Evolutionary conservation across 768 basidiomycete species (phyloP), one percentile per base, ranked within the genome.

Genomic region (Rubroboletus pulcherrimus): DNA sequence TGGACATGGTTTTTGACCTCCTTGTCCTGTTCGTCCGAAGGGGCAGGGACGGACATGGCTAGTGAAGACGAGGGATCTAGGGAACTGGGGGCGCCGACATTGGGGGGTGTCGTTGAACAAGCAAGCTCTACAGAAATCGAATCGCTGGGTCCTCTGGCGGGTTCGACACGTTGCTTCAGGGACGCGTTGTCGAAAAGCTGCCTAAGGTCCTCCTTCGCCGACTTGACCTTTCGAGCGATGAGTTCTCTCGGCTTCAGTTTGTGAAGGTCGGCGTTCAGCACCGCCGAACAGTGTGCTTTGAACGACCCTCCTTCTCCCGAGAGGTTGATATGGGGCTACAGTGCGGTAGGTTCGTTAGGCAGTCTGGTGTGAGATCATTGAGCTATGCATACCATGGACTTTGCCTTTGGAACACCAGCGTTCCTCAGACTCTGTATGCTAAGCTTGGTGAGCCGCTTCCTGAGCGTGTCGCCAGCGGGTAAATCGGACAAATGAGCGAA

Each of bases 141-240:
- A 31, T 41, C n/a, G 12, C 11, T 11, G 12, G 15, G 14, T 4
- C 5, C 10, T 8, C 19, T 29, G 15, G 46, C 33, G 15, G 17
- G 30, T 43, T 43, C 30, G 30, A 34, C 34, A 5, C 11, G 52
- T 14, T 47, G 53, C 26, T 30, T 60, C 33, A 7, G n/a, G 17
- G 53, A 51, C 7, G 38, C 33, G 19, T 21, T 7, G 31, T 38
- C 31, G 17, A 61, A 52, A 2, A 61, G 21, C 1, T 42, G 49
- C 37, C 33, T 12, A 7, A 61, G 50, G 11, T 61, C 50, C 6
- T 56, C 60, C 54, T 30, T 56, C 2, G 50, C 33, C 17, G 58
- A 56, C 50, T 56, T 56, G 45, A 61, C 58, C 38, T 19, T 56
- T 15, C 58, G 45, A 12, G 42, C 53, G 2, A 60, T 33, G 24